A percentile compares a stretch with the other conserved stretches of the same genome.
Evolutionary conservation across 805 yeast species (phyloP).

Genomic region (Hermanozyma aechmeae): DNA sequence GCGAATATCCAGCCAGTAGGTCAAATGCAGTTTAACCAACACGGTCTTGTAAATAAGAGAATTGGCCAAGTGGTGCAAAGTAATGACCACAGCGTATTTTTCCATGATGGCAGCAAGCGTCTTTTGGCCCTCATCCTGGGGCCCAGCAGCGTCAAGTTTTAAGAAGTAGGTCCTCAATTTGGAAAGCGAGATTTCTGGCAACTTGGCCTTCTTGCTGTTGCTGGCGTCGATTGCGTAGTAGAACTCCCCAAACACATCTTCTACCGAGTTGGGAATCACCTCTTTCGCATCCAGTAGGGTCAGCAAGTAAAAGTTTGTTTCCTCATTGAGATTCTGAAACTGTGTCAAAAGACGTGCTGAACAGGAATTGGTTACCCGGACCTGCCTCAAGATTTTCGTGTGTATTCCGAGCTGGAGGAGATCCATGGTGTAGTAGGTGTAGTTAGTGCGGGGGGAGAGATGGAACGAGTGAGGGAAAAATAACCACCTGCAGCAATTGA

Average conservation of each 20-base stretch:
- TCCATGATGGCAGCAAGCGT: constrained; percentile 11
- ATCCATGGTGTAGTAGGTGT: constrained; percentile 9
- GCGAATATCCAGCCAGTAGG: constrained; percentile 25
- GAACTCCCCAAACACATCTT: constrained; percentile 8
- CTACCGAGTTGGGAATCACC: constrained; percentile 3
- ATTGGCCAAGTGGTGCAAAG: constrained; percentile 20
- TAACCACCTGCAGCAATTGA: no score
- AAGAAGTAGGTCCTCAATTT: constrained; percentile 3
- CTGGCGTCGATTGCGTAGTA: constrained; percentile 7
- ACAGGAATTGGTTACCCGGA: constrained; percentile 23
- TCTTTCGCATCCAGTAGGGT: no score
- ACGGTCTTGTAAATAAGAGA: constrained; percentile 25
- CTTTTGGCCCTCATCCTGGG: constrained; percentile 3
- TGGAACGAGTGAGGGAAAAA: no score
- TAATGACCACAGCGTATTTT: constrained; percentile 14
- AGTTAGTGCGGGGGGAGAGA: background rate
- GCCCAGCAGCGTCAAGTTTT: constrained; percentile 1
- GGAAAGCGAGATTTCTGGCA: constrained; percentile 7
- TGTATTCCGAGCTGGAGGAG: constrained; percentile 11
- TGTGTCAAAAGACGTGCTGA: constrained; percentile 15
- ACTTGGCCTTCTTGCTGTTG: constrained; percentile 4
- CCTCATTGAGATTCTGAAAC: constrained; percentile 13
- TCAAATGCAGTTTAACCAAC: constrained; percentile 19
- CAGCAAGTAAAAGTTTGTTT: constrained; percentile 15
- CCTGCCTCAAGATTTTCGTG: constrained; percentile 8